Conservation (phyloP, 2,329 filamentous ascomycete genomes). For the Calonectria naviculata region DNA sequence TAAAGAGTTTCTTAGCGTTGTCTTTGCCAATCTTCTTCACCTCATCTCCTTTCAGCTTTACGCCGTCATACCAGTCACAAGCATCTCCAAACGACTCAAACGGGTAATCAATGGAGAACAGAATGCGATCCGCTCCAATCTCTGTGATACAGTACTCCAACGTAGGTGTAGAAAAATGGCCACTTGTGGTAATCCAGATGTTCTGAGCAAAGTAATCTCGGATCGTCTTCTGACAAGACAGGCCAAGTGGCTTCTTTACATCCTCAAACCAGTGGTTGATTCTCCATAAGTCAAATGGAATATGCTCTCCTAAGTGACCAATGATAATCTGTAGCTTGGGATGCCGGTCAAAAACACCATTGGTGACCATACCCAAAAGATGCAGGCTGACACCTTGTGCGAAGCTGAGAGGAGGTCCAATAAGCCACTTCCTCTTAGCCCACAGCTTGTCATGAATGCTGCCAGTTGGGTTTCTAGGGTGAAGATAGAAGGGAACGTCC, state of each 20-base stretch:
- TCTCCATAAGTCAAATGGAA: constrained; percentile 61
- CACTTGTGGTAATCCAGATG: constrained; percentile 67
- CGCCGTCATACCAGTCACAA: constrained; percentile 53
- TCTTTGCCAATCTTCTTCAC: constrained; percentile 55
- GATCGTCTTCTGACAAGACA: constrained; percentile 60
- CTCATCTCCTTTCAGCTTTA: constrained; percentile 47
- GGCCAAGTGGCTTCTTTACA: constrained; percentile 61
- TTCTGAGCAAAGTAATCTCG: constrained; percentile 65
- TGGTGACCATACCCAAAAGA: constrained; percentile 61
- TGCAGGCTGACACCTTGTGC: constrained; percentile 70
- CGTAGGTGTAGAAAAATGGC: constrained; percentile 65
- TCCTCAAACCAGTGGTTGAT: constrained; percentile 68
- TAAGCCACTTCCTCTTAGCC: constrained; percentile 67
- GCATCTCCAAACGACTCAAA: constrained; percentile 59
- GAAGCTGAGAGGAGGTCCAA: constrained; percentile 69
- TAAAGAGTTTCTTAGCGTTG: constrained; percentile 55
- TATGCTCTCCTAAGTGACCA: constrained; percentile 61
- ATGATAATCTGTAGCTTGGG: constrained; percentile 58
- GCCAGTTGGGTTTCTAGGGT: constrained; percentile 69
- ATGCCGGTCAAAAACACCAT: constrained; percentile 61
- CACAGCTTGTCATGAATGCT: constrained; percentile 68
- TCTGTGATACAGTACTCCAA: constrained; percentile 61
- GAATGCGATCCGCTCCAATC: constrained; percentile 59
- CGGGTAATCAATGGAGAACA: constrained; percentile 66
- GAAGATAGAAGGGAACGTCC: constrained; percentile 73